A percentile compares a stretch with the other conserved stretches of the same genome.
Evolutionary conservation across 2,329 filamentous ascomycete genomes (phyloP).

Genomic region (Cordyceps cicadae): DNA sequence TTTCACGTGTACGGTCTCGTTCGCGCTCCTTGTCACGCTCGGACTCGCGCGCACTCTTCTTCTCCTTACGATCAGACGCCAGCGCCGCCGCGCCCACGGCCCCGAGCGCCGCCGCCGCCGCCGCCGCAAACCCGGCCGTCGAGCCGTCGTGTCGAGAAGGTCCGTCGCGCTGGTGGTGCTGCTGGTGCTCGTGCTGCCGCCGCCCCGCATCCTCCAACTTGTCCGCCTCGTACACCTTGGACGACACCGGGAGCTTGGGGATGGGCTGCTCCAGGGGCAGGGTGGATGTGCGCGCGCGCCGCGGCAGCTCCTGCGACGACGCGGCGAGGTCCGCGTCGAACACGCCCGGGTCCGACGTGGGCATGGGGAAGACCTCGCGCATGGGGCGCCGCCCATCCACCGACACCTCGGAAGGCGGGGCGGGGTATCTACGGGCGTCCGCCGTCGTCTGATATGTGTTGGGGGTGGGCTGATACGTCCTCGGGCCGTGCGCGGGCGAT

Average conservation of each 20-base stretch:
- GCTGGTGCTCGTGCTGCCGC: background rate
- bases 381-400: conserved; percentile 27
- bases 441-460: conserved; percentile 14
- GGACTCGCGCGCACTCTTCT: conserved; percentile 14
- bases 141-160: conserved; percentile 33
- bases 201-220: conserved; percentile 27
- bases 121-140: conserved; percentile 37
- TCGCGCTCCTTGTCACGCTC: conserved; percentile 12
- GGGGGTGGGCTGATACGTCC: conserved; percentile 21
- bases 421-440: conserved; percentile 18
- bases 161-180: background rate
- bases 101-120: conserved; percentile 42
- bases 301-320: conserved; percentile 29
- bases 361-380: conserved; percentile 58
- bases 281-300: conserved; percentile 43
- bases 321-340: conserved; percentile 46
- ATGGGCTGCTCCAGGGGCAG: conserved; percentile 79
- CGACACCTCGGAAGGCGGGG: conserved; percentile 8
- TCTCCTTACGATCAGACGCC: conserved; percentile 19
- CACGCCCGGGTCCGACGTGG: conserved; percentile 54
- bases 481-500: conserved; percentile 19
- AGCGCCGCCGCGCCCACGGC: conserved; percentile 34
- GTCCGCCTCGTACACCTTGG: conserved; percentile 54
- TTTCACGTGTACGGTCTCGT: conserved; percentile 15
- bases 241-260: conserved; percentile 64